Percentiles rank a stretch among this genome's conserved stretches.
Conservation (phyloP, 129 eudicot genomes). For the Deinandra increscens region DNA sequence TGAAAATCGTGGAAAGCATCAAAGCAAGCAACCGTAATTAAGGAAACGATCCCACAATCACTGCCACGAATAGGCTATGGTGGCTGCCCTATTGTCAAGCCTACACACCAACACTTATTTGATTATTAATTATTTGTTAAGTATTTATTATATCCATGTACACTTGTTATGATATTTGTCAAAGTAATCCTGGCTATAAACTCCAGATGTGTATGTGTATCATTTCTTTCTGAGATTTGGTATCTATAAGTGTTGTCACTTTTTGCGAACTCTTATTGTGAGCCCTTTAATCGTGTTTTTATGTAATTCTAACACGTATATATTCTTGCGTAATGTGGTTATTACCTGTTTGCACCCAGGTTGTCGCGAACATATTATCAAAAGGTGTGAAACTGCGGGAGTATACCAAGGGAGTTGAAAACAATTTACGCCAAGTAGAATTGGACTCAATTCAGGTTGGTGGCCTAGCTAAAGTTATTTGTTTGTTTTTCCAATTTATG, state of each 20-base stretch:
- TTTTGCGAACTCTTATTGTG: not conserved
- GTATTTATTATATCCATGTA: not conserved
- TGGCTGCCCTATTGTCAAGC: too few relatives aligned
- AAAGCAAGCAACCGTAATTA: too few relatives aligned
- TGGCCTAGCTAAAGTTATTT: conserved; percentile 15
- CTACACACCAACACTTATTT: not conserved
- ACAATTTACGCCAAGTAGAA: conserved; percentile 87
- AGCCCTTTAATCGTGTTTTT: not conserved
- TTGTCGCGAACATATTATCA: conserved; percentile 86
- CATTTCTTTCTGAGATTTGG: conserved; percentile 9
- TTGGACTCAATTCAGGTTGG: conserved; percentile 90
- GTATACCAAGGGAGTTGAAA: conserved; percentile 92
- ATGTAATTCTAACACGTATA: not conserved
- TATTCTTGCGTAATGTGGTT: conserved; percentile 23
- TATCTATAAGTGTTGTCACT: conserved; percentile 9
- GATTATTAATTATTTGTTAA: not conserved
- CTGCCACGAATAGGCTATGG: too few relatives aligned
- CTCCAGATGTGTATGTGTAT: not conserved
- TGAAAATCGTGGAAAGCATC: too few relatives aligned
- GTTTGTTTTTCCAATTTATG: conserved; percentile 9
- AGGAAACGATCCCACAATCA: too few relatives aligned
- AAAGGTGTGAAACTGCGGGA: conserved; percentile 88
- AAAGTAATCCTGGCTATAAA: not conserved
- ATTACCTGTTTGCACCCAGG: conserved; percentile 41
- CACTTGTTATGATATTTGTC: not conserved